Evolutionary conservation across 192 early-diverging fungal species (phyloP), one percentile per base, ranked within the genome.

Genomic region (Phycomyces blakesleeanus): DNA sequence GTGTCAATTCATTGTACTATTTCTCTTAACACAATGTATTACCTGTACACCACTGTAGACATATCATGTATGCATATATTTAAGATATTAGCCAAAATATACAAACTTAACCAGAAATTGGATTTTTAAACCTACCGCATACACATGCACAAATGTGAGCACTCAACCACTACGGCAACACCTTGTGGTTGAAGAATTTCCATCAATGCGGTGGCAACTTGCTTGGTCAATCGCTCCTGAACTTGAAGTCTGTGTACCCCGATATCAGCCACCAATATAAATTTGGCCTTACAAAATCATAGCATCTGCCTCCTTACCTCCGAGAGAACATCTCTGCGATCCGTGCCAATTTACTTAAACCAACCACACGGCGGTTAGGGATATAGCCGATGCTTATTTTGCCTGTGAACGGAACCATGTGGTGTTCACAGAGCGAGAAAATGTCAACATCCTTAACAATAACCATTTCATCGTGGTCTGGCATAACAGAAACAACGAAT

Each of bases 401-500:
- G 61, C 97, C 97, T 63, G 87, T 88, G 68, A 99, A 97, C 25
- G 97, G 97, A 0, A 99, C 96, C 82, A 98, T 83, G 64, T 99
- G 97, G 75, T 99, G 97, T 77, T 99, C 97, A 74, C 97, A 99
- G 60, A 99, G 75, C 5, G 93, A 95, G 71, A 93, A 96, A 6
- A 98, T 84, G 63, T 96, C 91, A 55, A 99, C 96, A 76, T 97
- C 87, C 66, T 90, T 93, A 16, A 99, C 97, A 75, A 99, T 95
- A 15, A 99, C 97, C 97, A 99, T 99, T 68, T 98, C 97, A 57
- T 97, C 94, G 72, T 97, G 93, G 67, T 98, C 93, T 85, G 67
- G 0, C 3, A 21, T 29, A 34, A n/a, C n/a, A n/a, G n/a, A n/a
- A 25, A 21, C 18, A 59, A 26, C 18, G 14, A n/a, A 34, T 40